Evolutionary conservation across 2,329 filamentous ascomycete species (phyloP), one percentile per base, ranked within the genome.

Genomic region (Achaetomium macrosporum): DNA sequence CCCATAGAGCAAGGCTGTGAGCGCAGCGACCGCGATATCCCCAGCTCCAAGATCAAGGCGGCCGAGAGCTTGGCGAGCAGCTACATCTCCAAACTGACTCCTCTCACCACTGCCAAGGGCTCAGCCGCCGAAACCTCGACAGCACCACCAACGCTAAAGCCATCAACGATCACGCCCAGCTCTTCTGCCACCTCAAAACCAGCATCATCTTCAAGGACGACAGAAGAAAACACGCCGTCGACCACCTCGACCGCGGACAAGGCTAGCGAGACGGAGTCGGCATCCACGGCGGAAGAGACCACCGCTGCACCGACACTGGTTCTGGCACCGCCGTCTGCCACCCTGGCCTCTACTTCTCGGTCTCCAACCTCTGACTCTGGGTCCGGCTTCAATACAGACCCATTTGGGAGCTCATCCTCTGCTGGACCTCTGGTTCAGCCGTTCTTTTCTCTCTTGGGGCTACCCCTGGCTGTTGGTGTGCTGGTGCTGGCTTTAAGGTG

Each of bases 1-100:
- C 65, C 67, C 31, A 59, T 73, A 31, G 56, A 66, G 54, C 33
- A 62, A n/a, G 62, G 57, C 4, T 73, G 72, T 58, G 58, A 65
- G 19, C 51, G 68, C 16, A 55, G 59, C 13, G 58, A 62, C 5
- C 42, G 56, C 7, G 58, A 65, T 8, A 66, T 71, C 25, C 65
- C 71, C 19, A 56, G 61, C 29, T 57, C 62, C 17, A 67, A 67
- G 44, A 56, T 74, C 36, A 46, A 60, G 19, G 62, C 62, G 44
- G 70, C 69, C 16, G 62, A 69, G 57, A 62, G 53, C 36, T 30
- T 53, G 19, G 57, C 57, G 3, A 61, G 41, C 59, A 63, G 53
- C 37, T 55, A 58, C 33, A 44, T 58, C n/a, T 30, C 56, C 12
- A 57, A 55, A 31, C 50, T 59, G 2, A 31, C 53, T 35, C 51